Conservation (phyloP, 495 filamentous ascomycete species). For the Penicillium robsamsonii region DNA sequence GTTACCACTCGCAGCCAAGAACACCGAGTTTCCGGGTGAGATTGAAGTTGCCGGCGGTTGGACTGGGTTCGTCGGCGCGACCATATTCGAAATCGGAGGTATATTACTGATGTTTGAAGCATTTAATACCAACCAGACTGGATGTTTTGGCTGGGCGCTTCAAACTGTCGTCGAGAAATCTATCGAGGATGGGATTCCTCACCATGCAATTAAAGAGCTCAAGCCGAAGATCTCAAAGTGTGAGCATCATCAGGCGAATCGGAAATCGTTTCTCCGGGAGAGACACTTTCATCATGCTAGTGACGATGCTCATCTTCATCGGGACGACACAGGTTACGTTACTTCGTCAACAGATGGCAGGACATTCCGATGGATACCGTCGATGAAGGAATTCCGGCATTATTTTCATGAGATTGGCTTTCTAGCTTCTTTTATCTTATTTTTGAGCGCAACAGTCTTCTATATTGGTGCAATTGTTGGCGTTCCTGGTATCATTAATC, state of each 20-base stretch:
- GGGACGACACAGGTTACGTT: slow-evolving; percentile 10
- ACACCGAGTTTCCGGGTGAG: slow-evolving; percentile 56
- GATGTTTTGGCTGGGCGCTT: slow-evolving; percentile 72
- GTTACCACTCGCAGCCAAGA: slow-evolving; percentile 56
- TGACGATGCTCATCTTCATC: not conserved
- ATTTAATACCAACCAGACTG: slow-evolving; percentile 61
- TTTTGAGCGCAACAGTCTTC: slow-evolving; percentile 60
- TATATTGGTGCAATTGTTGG: slow-evolving; percentile 68
- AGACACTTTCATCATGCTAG: not conserved
- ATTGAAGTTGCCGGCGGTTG: slow-evolving; percentile 53
- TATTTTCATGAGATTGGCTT: slow-evolving; percentile 70
- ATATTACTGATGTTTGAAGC: slow-evolving; percentile 66
- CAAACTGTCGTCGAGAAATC: slow-evolving; percentile 45
- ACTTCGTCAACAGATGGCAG: slow-evolving; percentile 20
- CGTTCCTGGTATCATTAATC: slow-evolving; percentile 55
- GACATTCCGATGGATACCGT: slow-evolving; percentile 62
- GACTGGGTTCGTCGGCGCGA: slow-evolving; percentile 67
- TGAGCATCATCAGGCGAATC: slow-evolving; percentile 58
- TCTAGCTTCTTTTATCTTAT: slow-evolving; percentile 59
- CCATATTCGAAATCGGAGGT: slow-evolving; percentile 65
- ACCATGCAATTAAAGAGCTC: slow-evolving; percentile 16
- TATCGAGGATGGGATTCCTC: slow-evolving; percentile 8
- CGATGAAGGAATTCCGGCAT: slow-evolving; percentile 55
- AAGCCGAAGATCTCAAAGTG: slow-evolving; percentile 36
- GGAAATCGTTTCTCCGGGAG: slow-evolving; percentile 41